Evolutionary conservation across 441 rosid genomes (phyloP).

Genomic region (Populus hybrid): DNA sequence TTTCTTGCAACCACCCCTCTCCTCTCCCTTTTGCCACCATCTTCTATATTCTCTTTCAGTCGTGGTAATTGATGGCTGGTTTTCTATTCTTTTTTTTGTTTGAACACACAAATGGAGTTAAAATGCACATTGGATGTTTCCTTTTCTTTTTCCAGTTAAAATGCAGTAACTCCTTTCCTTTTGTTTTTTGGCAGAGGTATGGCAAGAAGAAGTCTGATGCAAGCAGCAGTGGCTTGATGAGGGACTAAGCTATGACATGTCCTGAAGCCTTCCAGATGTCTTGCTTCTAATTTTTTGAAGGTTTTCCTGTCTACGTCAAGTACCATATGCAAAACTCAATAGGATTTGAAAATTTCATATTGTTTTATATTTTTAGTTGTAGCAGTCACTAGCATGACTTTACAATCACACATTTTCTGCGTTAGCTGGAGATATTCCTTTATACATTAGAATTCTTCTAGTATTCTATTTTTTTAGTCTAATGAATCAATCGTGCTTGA

Average conservation of each 20-base stretch:
- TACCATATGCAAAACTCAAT: background rate
- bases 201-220: slow-evolving; percentile 29
- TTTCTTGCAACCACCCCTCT: background rate
- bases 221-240: slow-evolving; percentile 24
- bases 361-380: slow-evolving; percentile 2
- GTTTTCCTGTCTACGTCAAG: slow-evolving; percentile 1
- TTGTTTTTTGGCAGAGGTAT: slow-evolving; percentile 31
- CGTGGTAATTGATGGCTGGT: background rate
- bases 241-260: slow-evolving; percentile 30
- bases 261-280: slow-evolving; percentile 4
- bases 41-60: background rate
- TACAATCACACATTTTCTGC: background rate
- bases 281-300: slow-evolving; percentile 17
- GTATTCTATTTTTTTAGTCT: background rate
- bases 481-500: background rate
- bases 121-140: background rate
- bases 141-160: background rate
- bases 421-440: slow-evolving; percentile 6
- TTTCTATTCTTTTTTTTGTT: too few species aligned
- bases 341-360: slow-evolving; percentile 6
- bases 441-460: background rate
- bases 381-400: background rate
- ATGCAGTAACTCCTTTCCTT: background rate
- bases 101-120: background rate
- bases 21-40: background rate